Evolutionary conservation across 2,329 filamentous ascomycete species (phyloP).

Genomic region (Phialemoniopsis sp.): DNA sequence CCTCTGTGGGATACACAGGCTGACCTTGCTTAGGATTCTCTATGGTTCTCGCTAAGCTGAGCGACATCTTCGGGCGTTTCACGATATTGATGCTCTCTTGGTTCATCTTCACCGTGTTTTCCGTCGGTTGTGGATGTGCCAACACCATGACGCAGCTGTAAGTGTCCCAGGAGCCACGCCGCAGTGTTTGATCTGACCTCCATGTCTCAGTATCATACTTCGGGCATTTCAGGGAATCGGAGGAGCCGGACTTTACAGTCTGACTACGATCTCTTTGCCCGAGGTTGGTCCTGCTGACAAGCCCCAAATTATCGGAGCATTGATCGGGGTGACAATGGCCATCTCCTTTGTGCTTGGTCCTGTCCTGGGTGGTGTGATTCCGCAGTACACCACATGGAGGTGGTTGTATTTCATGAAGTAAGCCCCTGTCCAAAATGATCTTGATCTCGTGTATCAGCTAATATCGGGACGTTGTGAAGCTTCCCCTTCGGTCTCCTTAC

Average conservation of each 20-base stretch:
- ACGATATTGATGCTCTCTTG: constrained; percentile 26
- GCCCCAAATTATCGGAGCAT: constrained; percentile 48
- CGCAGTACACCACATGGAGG: constrained; percentile 49
- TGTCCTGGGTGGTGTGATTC: constrained; percentile 52
- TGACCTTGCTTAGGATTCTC: constrained; percentile 10
- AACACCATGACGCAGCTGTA: constrained; percentile 25
- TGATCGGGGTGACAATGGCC: constrained; percentile 52
- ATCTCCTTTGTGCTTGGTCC: constrained; percentile 56
- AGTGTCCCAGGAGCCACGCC: not conserved
- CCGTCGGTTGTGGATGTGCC: constrained; percentile 31
- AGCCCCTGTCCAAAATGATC: constrained; percentile 10
- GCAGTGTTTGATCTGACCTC: not conserved
- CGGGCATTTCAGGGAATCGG: constrained; percentile 45
- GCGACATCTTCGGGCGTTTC: constrained; percentile 38
- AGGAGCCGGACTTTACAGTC: constrained; percentile 57
- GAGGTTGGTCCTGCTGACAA: constrained; percentile 50
- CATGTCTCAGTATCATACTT: constrained; percentile 22
- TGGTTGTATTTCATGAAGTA: constrained; percentile 62
- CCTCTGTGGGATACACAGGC: too few relatives aligned
- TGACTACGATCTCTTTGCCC: constrained; percentile 53
- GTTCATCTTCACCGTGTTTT: constrained; percentile 33
- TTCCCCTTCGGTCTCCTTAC: constrained; percentile 44
- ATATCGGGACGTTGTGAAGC: too few relatives aligned
- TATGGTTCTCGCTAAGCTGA: constrained; percentile 16
- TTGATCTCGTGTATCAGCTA: too few relatives aligned